These are phyloP conservation scores for Thermoascus crustaceus DNA, from an alignment of 2,329 filamentous ascomycete genomes.

Conservation along the genomic window DNA sequence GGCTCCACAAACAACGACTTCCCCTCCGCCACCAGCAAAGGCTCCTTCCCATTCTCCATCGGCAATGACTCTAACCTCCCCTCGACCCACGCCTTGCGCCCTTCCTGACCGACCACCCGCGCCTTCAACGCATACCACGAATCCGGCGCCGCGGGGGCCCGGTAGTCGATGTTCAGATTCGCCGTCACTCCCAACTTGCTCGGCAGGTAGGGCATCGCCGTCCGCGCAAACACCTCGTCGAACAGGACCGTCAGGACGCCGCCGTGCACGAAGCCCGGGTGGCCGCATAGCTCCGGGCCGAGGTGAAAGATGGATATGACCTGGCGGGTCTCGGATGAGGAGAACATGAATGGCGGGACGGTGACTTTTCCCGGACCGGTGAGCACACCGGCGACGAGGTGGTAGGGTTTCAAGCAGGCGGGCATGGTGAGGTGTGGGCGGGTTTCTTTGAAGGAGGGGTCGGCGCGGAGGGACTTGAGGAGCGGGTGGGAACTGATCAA, in stretches of 20 bases:
- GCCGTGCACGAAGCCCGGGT: constrained; percentile 29
- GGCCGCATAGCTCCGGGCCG: constrained; percentile 25
- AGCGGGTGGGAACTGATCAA: constrained; percentile 51
- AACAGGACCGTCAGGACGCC: constrained; percentile 27
- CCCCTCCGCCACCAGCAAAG: constrained; percentile 26
- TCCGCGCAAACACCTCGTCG: constrained; percentile 30
- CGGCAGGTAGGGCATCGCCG: constrained; percentile 23
- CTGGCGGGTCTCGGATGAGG: constrained; percentile 10
- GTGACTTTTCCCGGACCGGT: constrained; percentile 63
- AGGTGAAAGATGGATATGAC: constrained; percentile 25
- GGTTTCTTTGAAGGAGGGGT: constrained; percentile 60
- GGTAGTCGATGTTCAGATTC: constrained; percentile 29
- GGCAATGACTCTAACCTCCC: constrained; percentile 12
- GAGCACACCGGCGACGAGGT: constrained; percentile 71
- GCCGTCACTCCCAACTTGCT: constrained; percentile 30
- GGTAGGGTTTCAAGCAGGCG: constrained; percentile 55
- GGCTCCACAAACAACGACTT: constrained; percentile 32
- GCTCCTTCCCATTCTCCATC: constrained; percentile 13
- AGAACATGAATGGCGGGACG: constrained; percentile 59
- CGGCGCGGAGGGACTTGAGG: constrained; percentile 55
- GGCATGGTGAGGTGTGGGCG: constrained; percentile 82
- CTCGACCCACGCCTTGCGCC: constrained; percentile 31
- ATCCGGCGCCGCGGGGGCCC: constrained; percentile 24
- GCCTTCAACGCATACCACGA: constrained; percentile 25
- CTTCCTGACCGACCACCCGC: constrained; percentile 25